These are phyloP conservation scores for Aspergillus awamori DNA, from an alignment of 2,329 filamentous ascomycete species.

Conservation along the genomic window DNA sequence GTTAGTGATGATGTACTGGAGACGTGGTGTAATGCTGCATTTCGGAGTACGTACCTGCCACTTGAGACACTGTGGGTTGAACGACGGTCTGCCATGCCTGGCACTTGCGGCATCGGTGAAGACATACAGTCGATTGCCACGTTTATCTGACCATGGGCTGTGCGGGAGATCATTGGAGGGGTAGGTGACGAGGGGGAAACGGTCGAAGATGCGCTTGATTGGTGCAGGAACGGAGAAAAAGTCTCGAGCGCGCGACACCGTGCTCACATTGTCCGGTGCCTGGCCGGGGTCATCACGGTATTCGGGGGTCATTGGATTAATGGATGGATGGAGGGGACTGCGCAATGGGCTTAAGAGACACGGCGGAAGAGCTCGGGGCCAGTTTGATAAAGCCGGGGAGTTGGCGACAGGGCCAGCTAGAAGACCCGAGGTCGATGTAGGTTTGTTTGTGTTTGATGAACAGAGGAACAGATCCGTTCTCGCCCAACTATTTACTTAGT, in stretches of 20 bases:
- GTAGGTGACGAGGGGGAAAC: conserved; percentile 78
- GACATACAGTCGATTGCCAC: conserved; percentile 69
- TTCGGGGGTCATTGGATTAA: conserved; percentile 31
- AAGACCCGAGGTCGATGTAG: background rate
- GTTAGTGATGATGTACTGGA: conserved; percentile 7
- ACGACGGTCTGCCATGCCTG: conserved; percentile 67
- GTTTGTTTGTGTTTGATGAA: background rate
- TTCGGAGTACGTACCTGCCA: conserved; percentile 78
- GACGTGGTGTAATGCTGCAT: background rate
- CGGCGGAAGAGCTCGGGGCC: background rate
- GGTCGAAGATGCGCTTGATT: conserved; percentile 80
- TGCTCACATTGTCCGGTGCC: conserved; percentile 26
- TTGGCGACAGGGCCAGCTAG: background rate
- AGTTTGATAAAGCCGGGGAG: background rate
- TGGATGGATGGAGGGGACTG: background rate
- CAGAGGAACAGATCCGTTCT: background rate
- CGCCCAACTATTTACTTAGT: background rate
- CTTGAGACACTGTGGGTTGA: conserved; percentile 90
- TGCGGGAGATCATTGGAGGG: conserved; percentile 73
- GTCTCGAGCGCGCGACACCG: conserved; percentile 29
- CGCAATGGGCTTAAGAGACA: background rate
- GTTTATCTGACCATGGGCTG: conserved; percentile 54
- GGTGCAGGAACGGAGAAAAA: conserved; percentile 62
- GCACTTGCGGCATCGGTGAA: conserved; percentile 72
- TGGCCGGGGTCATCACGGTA: conserved; percentile 27